Evolutionary conservation across 768 basidiomycete species (phyloP), one percentile per base, ranked within the genome.

Genomic region (Mycena capillaripes): DNA sequence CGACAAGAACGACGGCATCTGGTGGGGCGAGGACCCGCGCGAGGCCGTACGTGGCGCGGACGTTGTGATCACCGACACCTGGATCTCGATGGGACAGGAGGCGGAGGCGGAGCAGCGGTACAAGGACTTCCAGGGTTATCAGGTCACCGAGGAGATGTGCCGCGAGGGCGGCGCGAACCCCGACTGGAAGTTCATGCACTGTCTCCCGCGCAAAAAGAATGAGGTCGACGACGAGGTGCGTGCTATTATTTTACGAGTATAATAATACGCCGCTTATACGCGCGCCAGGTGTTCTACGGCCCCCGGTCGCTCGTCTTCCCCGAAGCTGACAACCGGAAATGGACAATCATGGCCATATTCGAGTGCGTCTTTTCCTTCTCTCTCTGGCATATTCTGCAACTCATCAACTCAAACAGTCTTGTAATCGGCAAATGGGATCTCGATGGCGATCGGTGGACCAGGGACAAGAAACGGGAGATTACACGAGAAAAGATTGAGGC

Each of bases 51-150:
- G 91, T 4, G 92, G 91, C 52, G 98, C 98, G 9, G 95, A 98
- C 78, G 90, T 98, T n/a, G 94, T 98, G 56, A 90, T 98, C 14
- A 99, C 98, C 2, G 98, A 99, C 81, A 99, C 98, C 5, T 99
- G 97, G 97, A 96, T 99, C 74, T 98, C 97, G 2, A 99, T 99
- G 98, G 98, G 98, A 21, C 96, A 98, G 82, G 98, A 99, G 82
- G 93, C 92, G 1, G 97, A 99, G 81, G 96, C 97, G 74, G 94
- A 86, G 36, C 91, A 95, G 76, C 91, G 97, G 19, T 81, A 97
- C 50, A 84, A 89, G 59, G 97, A 95, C 69, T 99, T 99, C 83
- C 74, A 89, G 21, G 97, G 98, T 3, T 99, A 95, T 82, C 98
- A 98, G 79, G 91, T 99, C 58, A 99, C 97, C 2, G 96, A 98